Conservation (phyloP, 305 asterid genomes). For the Fraxinus baroniana region DNA sequence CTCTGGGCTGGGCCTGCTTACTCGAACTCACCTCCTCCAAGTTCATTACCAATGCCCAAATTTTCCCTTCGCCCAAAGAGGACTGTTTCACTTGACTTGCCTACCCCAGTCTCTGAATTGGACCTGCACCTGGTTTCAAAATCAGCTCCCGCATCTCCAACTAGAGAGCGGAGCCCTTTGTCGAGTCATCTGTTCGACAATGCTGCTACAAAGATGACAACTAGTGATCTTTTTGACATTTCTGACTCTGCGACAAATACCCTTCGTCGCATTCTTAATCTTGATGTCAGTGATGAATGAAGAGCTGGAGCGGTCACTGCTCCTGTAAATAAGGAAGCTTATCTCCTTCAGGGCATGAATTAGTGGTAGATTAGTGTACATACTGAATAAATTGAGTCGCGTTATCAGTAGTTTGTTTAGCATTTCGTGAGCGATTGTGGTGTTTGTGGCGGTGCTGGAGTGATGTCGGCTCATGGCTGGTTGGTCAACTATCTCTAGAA, state of each 20-base stretch:
- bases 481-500: constrained; percentile 34
- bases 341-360: constrained; percentile 29
- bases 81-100: constrained; percentile 67
- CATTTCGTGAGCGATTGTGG: constrained; percentile 15
- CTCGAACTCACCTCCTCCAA: constrained; percentile 85
- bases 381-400: constrained; percentile 39
- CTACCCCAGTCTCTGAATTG: constrained; percentile 41
- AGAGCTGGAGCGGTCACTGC: constrained; percentile 32
- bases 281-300: constrained; percentile 59
- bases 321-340: constrained; percentile 42
- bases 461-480: constrained; percentile 28
- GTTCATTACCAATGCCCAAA: constrained; percentile 86
- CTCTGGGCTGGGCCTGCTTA: constrained; percentile 98
- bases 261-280: constrained; percentile 93
- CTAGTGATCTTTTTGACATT: constrained; percentile 35
- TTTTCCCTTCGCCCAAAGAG: constrained; percentile 66
- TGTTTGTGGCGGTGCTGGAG: constrained; percentile 32
- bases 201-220: not conserved
- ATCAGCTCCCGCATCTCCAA: constrained; percentile 88
- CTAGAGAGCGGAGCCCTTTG: constrained; percentile 49
- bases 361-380: constrained; percentile 43
- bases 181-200: not conserved
- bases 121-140: constrained; percentile 49
- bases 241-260: constrained; percentile 70
- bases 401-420: constrained; percentile 19